Conservation (phyloP, 2,329 filamentous ascomycete species). For the Fusarium sp. region DNA sequence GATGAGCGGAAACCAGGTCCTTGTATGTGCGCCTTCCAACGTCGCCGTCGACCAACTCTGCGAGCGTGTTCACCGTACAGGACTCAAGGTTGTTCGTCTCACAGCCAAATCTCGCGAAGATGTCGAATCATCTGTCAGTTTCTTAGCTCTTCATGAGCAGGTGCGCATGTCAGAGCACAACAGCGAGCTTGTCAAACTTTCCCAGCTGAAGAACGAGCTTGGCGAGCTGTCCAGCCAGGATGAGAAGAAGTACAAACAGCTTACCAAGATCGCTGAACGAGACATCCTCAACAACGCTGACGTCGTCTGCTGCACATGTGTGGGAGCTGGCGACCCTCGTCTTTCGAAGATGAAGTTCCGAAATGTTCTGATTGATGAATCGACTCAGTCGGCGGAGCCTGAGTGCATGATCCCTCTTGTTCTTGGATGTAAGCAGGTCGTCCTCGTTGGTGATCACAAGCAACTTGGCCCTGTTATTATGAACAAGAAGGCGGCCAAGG, state of each 20-base stretch:
- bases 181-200: constrained; percentile 89
- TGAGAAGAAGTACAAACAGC: constrained; percentile 97
- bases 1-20: constrained; percentile 91
- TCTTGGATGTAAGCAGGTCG: constrained; percentile 96
- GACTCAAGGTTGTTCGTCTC: constrained; percentile 94
- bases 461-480: constrained; percentile 98
- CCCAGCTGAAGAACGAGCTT: constrained; percentile 89
- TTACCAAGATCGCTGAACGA: constrained; percentile 91
- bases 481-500: constrained; percentile 99
- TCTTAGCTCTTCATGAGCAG: constrained; percentile 94
- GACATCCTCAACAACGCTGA: constrained; percentile 96
- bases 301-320: constrained; percentile 98
- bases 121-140: constrained; percentile 97
- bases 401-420: constrained; percentile 99
- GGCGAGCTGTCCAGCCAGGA: constrained; percentile 94
- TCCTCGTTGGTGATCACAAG: constrained; percentile 98
- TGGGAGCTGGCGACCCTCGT: constrained; percentile 94
- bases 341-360: constrained; percentile 98
- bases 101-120: constrained; percentile 99
- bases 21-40: constrained; percentile 97
- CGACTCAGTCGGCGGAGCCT: constrained; percentile 95
- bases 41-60: constrained; percentile 98
- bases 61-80: constrained; percentile 93
- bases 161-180: constrained; percentile 98
- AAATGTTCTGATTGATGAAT: constrained; percentile 97